Base-by-base conservation (phyloP, 352 stramenopile genomes). In the Phytophthora foliorum region DNA sequence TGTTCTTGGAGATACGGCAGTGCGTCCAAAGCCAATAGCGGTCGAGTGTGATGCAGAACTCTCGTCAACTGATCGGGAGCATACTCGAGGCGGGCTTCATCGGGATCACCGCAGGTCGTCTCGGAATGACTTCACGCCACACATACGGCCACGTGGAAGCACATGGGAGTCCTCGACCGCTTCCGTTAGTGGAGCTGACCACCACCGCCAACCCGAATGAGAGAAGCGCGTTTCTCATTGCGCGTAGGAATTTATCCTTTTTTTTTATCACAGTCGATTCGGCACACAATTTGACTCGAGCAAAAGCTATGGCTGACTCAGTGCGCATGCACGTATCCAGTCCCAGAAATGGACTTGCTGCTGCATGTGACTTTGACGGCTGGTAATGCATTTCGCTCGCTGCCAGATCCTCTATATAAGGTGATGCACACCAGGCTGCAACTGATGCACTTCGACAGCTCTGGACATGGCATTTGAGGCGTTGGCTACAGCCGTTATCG, bases 201-300 rank as follows among this genome's bases (percentile, higher is more conserved):
- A 54, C 14, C 25, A 54, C 24, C 16, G 25, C 17, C 14, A 54
- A 19, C 16, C 46, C 25, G 17, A 54, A 22, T 16, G 46, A 39
- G 14, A 39, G 46, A 16, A 36, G 16, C 46, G 22, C 16, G 24
- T 24, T 38, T 17, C 39, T 46, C 39, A 46, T 46, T 3, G 39
- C 39, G 39, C 39, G 16, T 21, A 48, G 9, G 6, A n/a, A n/a
- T 41, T 13, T 19, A 3, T 41, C 34, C 1, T n/a, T n/a, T n/a
- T n/a, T n/a, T n/a, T n/a, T n/a, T n/a, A n/a, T n/a, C n/a, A n/a
- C 39, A 46, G 39, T 32, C 9, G 42, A 50, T 50, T 31, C 42
- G 17, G 4, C 42, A 4, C 1, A 50, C 21, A 16, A 3, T 50
- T 9, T 50, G 42, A 21, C 7, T n/a, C 21, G 5, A 32, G 50